Base-by-base conservation (phyloP, 805 yeast genomes). In the Candida golubevii region DNA sequence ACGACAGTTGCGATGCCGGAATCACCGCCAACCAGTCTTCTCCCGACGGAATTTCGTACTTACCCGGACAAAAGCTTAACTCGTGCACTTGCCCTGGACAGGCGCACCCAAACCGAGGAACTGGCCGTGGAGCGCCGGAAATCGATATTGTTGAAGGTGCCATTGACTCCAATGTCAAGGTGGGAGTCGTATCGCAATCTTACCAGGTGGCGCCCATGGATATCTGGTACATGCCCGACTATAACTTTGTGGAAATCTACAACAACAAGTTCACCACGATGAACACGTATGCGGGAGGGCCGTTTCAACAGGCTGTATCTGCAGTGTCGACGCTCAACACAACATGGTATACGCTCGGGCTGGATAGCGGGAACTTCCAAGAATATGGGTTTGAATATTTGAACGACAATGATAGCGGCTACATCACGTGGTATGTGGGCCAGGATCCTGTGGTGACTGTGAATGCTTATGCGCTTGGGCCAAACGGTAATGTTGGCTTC, bases 11-110 rank as follows among this genome's bases (percentile, higher is more conserved):
- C 66, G 97, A 90, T 69, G 89, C 90, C 2, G 98, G 98, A 53
- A 89, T 89, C 52, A 89, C 97, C 3, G 86, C 96, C 12, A 90
- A 90, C 63, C 97, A 90, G 69, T 84, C 95, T 7, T 80, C 95
- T 0, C 74, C 85, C 1, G 97, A 90, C 63, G 98, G 98, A 47
- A 79, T 89, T 34, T 84, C 90, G 1, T 88, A 79, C 58, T 69
- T 90, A 43, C 88, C 91, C 0, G 97, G 97, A 28, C 97, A 90
- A 66, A 77, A 77, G 53, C 71, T 90, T 50, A 80, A 74, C 60
- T 63, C 75, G 11, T 90, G 98, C 67, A 83, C 91, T 0, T 90
- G 97, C 69, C 67, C 73, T 26, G 88, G 83, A 27, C 88, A 80
- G 55, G 88, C 83, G 41, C 97, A 90, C 62, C 98, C 98, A 38